These are phyloP conservation scores for Leishmania major DNA, from an alignment of 208 protist species.

Conservation along the genomic window DNA sequence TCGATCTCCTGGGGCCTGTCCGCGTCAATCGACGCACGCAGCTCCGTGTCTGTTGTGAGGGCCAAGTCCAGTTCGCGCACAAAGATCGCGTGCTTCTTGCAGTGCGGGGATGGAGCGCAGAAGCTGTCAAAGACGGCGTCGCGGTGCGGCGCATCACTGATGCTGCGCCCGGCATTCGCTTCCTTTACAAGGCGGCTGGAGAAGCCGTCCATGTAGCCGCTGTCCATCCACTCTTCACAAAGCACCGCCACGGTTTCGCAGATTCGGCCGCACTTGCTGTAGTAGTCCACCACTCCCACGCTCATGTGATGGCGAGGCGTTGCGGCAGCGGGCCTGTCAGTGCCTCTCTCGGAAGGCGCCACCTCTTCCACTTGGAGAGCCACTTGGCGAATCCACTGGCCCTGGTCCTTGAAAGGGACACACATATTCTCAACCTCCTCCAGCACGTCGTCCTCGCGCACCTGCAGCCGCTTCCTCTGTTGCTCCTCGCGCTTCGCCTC, in stretches of 20 bases:
- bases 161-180: conserved; percentile 4
- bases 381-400: conserved; percentile 74
- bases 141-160: conserved; percentile 11
- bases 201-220: conserved; percentile 39
- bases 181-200: conserved; percentile 28
- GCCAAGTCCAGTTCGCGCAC: conserved; percentile 5
- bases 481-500: conserved; percentile 26
- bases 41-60: conserved; percentile 11
- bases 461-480: conserved; percentile 32
- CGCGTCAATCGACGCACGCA: conserved; percentile 18
- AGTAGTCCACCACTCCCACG: conserved; percentile 30
- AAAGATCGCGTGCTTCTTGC: conserved; percentile 16
- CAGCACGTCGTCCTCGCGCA: conserved; percentile 75
- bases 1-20: conserved; percentile 38
- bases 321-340: background rate
- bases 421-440: conserved; percentile 71
- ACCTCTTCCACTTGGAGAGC: conserved; percentile 29
- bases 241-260: conserved; percentile 59
- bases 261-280: conserved; percentile 63
- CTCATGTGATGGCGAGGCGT: conserved; percentile 14
- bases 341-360: background rate
- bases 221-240: conserved; percentile 63
- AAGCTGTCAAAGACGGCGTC: conserved; percentile 9
- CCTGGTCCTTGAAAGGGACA: conserved; percentile 59
- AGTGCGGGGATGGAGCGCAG: conserved; percentile 17